Evolutionary conservation across 805 yeast species (phyloP), one percentile per base, ranked within the genome.

Genomic region (Cyberlindnera meyerae): DNA sequence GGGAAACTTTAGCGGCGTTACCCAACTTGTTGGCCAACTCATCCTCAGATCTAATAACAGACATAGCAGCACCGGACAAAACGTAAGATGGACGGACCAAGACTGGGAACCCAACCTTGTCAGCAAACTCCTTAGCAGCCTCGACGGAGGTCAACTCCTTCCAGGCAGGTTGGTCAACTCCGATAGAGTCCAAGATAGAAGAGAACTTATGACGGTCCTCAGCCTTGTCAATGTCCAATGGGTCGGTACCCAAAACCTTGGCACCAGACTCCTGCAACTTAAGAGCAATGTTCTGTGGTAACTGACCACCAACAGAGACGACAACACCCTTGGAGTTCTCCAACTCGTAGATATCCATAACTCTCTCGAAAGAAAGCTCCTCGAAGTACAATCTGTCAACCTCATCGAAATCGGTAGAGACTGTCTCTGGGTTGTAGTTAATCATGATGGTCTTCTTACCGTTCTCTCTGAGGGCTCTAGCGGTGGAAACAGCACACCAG

Each of bases 121-220:
- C 69, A 33, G 97, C 97, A 63, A 90, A 90, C 14, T 58, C 63
- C 59, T 81, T 82, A 42, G 98, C 98, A 44, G 82, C 96, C 28
- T 67, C 80, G 31, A 89, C 65, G 27, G 95, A 82, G 24, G 94
- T 79, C 52, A 90, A 75, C 69, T 93, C 97, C 63, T 87, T 86
- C 98, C 98, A 90, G 47, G 84, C 84, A 29, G 98, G 98, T 71
- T 90, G 98, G 64, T 88, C 97, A 52, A 90, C 84, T 25, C 82
- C 82, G 58, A 93, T 87, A 31, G 93, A 79, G 63, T 90, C 97
- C 58, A 93, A 73, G 55, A 90, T 90, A 36, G 87, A 81, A 15
- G 97, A 89, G 68, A 90, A 90, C 70, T 90, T 93, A 70, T 90
- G 96, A 70, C 98, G 87, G 66, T 93, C 95, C 71, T 90, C 98